Percentiles rank a stretch among this genome's conserved stretches.
Evolutionary conservation across 2,329 filamentous ascomycete genomes (phyloP).

Genomic region (Achaetomium macrosporum): DNA sequence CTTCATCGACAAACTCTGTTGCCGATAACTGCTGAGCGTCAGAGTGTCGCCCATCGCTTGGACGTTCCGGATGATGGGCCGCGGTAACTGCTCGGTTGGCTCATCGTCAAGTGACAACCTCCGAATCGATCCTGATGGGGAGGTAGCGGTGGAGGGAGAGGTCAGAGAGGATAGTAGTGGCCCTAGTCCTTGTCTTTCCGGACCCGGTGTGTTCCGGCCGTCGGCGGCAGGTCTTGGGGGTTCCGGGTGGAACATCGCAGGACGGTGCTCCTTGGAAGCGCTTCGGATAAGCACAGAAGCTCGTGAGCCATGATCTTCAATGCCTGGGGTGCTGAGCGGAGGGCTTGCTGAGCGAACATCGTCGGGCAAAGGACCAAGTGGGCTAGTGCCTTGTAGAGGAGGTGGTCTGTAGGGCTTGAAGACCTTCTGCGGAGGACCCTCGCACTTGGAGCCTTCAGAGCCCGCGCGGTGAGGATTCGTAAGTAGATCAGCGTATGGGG

Average conservation of each 20-base stretch:
- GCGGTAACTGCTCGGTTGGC: constrained; percentile 23
- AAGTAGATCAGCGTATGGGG: not conserved
- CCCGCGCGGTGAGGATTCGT: not conserved
- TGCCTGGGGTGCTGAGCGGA: constrained; percentile 5
- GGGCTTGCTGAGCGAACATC: constrained; percentile 9
- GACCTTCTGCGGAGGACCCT: not conserved
- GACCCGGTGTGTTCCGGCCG: constrained; percentile 7
- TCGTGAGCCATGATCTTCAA: constrained; percentile 5
- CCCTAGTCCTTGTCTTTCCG: constrained; percentile 23
- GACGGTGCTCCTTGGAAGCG: not conserved
- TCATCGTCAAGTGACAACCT: constrained; percentile 34
- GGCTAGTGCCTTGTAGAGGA: constrained; percentile 18
- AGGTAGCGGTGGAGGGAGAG: constrained; percentile 26
- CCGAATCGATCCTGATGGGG: constrained; percentile 38
- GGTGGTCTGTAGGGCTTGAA: constrained; percentile 8
- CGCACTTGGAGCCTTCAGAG: not conserved
- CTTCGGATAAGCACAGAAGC: constrained; percentile 8
- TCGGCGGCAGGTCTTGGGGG: not conserved
- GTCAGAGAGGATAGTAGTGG: constrained; percentile 32
- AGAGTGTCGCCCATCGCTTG: constrained; percentile 47
- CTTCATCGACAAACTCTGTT: constrained; percentile 45
- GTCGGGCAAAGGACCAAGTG: constrained; percentile 20
- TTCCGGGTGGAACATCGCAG: constrained; percentile 5
- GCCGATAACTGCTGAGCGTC: constrained; percentile 39
- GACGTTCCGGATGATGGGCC: constrained; percentile 43